These are phyloP conservation scores for Madurella fahalii DNA, from an alignment of 2,329 filamentous ascomycete genomes.

Conservation along the genomic window DNA sequence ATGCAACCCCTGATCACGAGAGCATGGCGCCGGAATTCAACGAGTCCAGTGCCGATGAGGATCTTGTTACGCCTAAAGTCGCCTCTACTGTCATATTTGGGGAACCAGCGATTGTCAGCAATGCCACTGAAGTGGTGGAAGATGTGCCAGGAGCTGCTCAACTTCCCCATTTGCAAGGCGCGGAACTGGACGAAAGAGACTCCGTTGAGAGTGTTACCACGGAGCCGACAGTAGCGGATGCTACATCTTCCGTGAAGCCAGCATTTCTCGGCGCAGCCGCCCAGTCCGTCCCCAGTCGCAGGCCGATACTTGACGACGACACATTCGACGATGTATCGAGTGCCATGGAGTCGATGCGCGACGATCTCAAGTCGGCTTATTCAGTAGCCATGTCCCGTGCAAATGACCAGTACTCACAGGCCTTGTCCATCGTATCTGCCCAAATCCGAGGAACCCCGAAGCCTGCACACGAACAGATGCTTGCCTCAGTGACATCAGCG, in stretches of 20 bases:
- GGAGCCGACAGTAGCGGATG: conserved; percentile 19
- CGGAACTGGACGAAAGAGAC: conserved; percentile 18
- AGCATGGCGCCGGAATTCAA: conserved; percentile 13
- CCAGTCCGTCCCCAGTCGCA: conserved; percentile 44
- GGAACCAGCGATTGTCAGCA: conserved; percentile 30
- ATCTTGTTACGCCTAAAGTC: conserved; percentile 7
- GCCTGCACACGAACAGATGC: conserved; percentile 64
- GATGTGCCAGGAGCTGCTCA: conserved; percentile 18
- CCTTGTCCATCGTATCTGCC: conserved; percentile 62
- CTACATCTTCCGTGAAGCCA: conserved; percentile 39
- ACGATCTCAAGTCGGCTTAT: conserved; percentile 46
- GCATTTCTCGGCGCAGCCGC: conserved; percentile 50
- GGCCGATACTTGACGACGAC: conserved; percentile 49
- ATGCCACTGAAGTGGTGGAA: conserved; percentile 21
- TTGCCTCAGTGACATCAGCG: conserved; percentile 63
- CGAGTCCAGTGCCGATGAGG: conserved; percentile 10
- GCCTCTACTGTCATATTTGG: conserved; percentile 29
- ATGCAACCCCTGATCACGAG: conserved; percentile 3
- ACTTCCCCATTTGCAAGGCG: conserved; percentile 18
- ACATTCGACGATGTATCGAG: conserved; percentile 37
- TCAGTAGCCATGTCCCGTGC: conserved; percentile 61
- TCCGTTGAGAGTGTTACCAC: conserved; percentile 3
- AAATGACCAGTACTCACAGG: conserved; percentile 63
- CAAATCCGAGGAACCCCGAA: conserved; percentile 66
- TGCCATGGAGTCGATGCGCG: conserved; percentile 31